Base-by-base conservation (phyloP, 495 filamentous ascomycete genomes). In the Neurospora tetrasperma region DNA sequence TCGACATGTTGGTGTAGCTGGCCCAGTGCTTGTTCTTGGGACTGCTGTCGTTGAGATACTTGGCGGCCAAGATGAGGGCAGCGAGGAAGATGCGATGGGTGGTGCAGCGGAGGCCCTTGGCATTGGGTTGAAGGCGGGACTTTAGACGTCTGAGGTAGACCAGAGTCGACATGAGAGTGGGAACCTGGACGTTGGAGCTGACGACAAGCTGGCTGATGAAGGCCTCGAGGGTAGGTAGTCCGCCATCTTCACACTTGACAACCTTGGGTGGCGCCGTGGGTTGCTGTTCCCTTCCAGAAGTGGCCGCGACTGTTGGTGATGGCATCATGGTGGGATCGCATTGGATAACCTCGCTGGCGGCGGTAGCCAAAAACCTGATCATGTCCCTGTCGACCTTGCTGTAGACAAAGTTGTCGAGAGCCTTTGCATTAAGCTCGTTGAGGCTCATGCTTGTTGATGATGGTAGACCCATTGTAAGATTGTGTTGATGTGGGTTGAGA, bases 21-120 rank as follows among this genome's bases (percentile, higher is more conserved):
- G 96, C 94, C 96, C 96, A 99, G 86, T 99, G 96, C 89, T 98
- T 98, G 88, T 99, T 99, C 90, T 98, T 98, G 70, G 96, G 96
- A 38, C 94, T 97, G 69, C 94, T 97, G 83, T 99, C 96, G 82
- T 99, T 97, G 44, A 98, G 87, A 81, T 97, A 99, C 86, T 99
- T 99, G 71, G 96, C 97, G 3, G 94, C 89, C 68, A 97, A 88
- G 78, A 98, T 97, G 73, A 98, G 88, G 5, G 93, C 89, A 31
- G 96, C 93, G 71, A 99, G 86, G 80, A 99, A 98, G 91, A 99
- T 99, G 73, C 96, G 92, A 79, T 99, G 96, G 59, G 96, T 94
- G 16, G 96, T 99, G 86, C 96, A 99, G 54, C 93, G 92, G 85
- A 98, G 92, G 76, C 96, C 96, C 85, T 98, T 98, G 76, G 96